Conservation (phyloP, 805 yeast genomes). For the Pachysolen tannophilus region DNA sequence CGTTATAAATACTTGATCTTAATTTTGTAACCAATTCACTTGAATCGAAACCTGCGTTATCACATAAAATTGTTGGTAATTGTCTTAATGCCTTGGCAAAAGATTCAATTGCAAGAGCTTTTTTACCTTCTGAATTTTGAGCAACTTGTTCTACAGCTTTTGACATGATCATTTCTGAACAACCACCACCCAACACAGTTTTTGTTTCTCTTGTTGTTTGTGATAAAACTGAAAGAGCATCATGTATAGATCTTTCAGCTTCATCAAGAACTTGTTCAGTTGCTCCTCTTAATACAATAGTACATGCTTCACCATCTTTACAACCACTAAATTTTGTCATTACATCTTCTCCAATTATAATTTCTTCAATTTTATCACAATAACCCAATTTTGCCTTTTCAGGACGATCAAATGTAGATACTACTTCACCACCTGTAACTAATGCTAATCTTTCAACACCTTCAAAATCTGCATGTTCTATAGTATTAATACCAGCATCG, state of each 20-base stretch:
- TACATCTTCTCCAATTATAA: constrained; percentile 86
- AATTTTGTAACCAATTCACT: constrained; percentile 86
- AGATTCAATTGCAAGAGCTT: constrained; percentile 88
- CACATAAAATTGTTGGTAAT: constrained; percentile 91
- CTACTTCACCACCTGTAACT: constrained; percentile 98
- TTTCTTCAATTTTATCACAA: constrained; percentile 86
- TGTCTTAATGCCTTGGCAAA: constrained; percentile 92
- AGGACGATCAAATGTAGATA: constrained; percentile 90
- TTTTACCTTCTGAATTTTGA: constrained; percentile 87
- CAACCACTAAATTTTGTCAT: constrained; percentile 94
- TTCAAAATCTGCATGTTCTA: constrained; percentile 97
- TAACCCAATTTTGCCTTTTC: constrained; percentile 78
- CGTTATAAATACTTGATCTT: constrained; percentile 85
- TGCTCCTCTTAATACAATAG: constrained; percentile 93
- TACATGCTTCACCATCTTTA: constrained; percentile 92
- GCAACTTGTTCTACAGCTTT: constrained; percentile 92
- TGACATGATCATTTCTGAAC: constrained; percentile 89
- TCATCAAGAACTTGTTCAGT: constrained; percentile 98
- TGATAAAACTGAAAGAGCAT: constrained; percentile 89
- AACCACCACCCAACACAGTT: constrained; percentile 92
- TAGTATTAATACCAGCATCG: constrained; percentile 80
- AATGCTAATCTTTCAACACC: constrained; percentile 95
- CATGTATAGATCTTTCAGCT: constrained; percentile 95
- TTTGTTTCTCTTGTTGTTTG: constrained; percentile 92
- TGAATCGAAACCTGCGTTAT: constrained; percentile 95